These are phyloP conservation scores for Phytophthora sp. DNA, from an alignment of 352 stramenopile genomes.

Conservation along the genomic window DNA sequence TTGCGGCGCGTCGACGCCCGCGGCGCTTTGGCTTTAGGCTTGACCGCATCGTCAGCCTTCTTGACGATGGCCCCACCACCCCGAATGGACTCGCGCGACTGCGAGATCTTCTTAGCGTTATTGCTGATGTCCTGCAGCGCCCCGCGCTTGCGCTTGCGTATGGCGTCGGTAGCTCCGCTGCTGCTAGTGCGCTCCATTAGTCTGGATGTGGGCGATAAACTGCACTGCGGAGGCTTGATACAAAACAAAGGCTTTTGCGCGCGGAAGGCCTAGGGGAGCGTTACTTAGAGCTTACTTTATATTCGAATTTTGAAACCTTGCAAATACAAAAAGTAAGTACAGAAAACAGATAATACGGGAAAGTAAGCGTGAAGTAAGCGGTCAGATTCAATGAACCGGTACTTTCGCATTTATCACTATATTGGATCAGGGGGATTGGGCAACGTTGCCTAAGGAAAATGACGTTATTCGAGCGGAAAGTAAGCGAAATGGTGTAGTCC, in stretches of 20 bases:
- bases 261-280: constrained; percentile 1
- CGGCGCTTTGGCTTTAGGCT: constrained; percentile 8
- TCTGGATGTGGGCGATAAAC: background rate
- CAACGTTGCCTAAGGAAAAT: no score
- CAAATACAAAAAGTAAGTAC: constrained; percentile 20
- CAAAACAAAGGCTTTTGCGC: constrained; percentile 27
- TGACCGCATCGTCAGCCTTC: constrained; percentile 24
- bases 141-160: constrained; percentile 79
- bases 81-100: constrained; percentile 4
- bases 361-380: background rate
- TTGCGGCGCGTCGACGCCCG: constrained; percentile 21
- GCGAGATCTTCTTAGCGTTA: constrained; percentile 49
- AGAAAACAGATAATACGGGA: constrained; percentile 8
- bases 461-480: no score
- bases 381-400: no score
- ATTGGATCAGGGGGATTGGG: no score
- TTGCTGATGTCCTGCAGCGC: constrained; percentile 87
- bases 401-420: no score
- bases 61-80: constrained; percentile 17
- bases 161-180: constrained; percentile 31
- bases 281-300: constrained; percentile 17
- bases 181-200: constrained; percentile 30
- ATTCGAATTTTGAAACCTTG: constrained; percentile 37
- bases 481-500: no score
- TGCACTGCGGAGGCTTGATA: constrained; percentile 1